Evolutionary conservation across 2,329 filamentous ascomycete species (phyloP).

Genomic region (Sarocladium oryzae): DNA sequence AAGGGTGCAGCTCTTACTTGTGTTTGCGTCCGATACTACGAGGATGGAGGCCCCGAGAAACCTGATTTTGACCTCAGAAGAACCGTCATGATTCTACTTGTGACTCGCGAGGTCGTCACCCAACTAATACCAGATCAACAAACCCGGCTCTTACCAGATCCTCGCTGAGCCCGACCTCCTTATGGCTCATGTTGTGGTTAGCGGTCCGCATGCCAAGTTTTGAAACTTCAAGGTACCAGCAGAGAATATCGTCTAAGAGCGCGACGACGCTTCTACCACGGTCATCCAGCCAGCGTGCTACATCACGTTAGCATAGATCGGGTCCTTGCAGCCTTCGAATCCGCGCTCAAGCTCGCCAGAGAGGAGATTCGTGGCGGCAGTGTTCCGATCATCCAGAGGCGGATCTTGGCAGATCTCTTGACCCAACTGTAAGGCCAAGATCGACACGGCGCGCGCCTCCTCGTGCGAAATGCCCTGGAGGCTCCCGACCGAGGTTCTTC

Average conservation of each 20-base stretch:
- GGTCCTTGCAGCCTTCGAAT: conserved; percentile 49
- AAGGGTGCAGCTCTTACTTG: conserved; percentile 45
- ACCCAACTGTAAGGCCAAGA: conserved; percentile 45
- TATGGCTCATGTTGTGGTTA: conserved; percentile 39
- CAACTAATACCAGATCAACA: no score
- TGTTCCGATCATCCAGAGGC: conserved; percentile 37
- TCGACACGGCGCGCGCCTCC: conserved; percentile 39
- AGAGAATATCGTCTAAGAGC: conserved; percentile 38
- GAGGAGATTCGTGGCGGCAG: conserved; percentile 36
- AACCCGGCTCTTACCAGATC: conserved; percentile 35
- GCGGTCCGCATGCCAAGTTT: conserved; percentile 42
- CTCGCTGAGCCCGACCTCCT: conserved; percentile 37
- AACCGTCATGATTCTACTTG: conserved; percentile 40
- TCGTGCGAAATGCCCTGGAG: conserved; percentile 46
- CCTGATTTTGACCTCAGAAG: conserved; percentile 13
- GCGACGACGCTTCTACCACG: conserved; percentile 31
- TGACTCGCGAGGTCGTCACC: conserved; percentile 40
- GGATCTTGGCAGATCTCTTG: conserved; percentile 44
- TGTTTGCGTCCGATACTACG: conserved; percentile 37
- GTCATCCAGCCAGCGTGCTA: conserved; percentile 37
- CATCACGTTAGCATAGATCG: conserved; percentile 39
- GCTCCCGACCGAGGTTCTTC: conserved; percentile 35
- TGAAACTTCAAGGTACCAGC: conserved; percentile 39
- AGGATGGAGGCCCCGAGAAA: conserved; percentile 18
- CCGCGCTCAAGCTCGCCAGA: conserved; percentile 43